phyloP scores from a whole-genome alignment of 352 stramenopile species.

The Pythium biforme region DNA sequence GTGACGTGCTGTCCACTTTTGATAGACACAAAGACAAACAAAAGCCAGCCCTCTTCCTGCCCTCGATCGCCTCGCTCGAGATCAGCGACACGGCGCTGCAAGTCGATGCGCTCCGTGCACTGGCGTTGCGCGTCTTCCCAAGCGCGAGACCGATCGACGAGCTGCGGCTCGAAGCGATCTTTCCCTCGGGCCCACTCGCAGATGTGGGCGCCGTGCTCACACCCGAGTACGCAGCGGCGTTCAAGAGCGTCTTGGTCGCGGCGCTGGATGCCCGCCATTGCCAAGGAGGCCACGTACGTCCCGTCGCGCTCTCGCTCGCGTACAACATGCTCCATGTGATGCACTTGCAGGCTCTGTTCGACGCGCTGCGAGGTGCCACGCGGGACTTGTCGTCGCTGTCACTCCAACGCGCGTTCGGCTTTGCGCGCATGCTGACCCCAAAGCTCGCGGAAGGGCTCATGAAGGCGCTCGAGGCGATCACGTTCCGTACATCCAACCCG shows the following conservation, averaged over 20 bases:
- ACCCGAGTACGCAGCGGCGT: conserved; percentile 9
- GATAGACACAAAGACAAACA: not conserved
- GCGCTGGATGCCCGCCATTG: conserved; percentile 3
- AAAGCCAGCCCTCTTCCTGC: not conserved
- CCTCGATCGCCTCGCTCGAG: conserved; percentile 8
- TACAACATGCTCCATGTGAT: conserved; percentile 3
- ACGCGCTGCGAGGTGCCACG: conserved; percentile 4
- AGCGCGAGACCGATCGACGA: conserved; percentile 11
- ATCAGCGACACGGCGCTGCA: conserved; percentile 10
- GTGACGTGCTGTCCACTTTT: not conserved
- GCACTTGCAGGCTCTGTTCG: conserved; percentile 14
- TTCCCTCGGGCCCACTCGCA: conserved; percentile 12
- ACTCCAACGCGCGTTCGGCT: conserved; percentile 5
- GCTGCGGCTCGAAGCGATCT: conserved; percentile 16
- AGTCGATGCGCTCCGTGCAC: not conserved
- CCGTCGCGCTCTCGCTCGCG: conserved; percentile 7
- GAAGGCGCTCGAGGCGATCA: conserved; percentile 15
- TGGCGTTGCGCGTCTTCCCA: conserved; percentile 16
- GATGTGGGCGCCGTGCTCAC: not conserved
- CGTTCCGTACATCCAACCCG: conserved; percentile 7
- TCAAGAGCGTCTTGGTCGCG: conserved; percentile 16
- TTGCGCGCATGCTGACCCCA: not conserved
- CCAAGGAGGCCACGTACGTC: not conserved
- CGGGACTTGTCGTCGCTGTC: conserved; percentile 15
- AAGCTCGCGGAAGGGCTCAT: not conserved